Base-by-base conservation (phyloP, 805 yeast species). In the Debaryomyces hansenii region DNA sequence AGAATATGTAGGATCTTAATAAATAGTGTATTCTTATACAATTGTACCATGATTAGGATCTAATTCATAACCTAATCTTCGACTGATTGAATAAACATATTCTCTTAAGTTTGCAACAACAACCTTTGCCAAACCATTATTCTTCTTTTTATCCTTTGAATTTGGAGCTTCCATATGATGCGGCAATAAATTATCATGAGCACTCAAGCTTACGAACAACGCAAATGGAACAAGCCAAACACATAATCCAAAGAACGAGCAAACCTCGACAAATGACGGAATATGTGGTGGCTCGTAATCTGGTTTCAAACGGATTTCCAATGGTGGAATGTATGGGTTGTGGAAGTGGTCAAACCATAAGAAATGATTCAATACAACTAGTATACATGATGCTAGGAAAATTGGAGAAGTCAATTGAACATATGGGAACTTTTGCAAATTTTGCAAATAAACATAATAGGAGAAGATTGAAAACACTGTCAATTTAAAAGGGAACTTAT, bases 181-280 rank as follows among this genome's bases (percentile, higher is more conserved):
- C 7, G 99, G 99, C 37, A 94, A 75, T 15, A 87, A 82, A 58
- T 88, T 86, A 59, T 94, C 99, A 51, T 89, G 87, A 1, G 97
- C 97, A 61, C 95, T 87, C 48, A 94, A 73, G 27, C 96, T 85
- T 14, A 94, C 92, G 65, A 94, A 92, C 47, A 94, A 74, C 4
- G 96, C 84, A 64, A 94, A 90, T 29, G 99, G 99, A 24, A 94
- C 80, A 48, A 92, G 77, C 99, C 99, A 94, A 15, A 94, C 84
- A 57, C 94, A 84, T 36, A 94, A 68, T 1, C 97, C 99, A 62
- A 94, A 91, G 64, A 94, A 94, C 3, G 97, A 86, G n/a, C 97
- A 88, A 4, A 94, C 88, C 62, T 94, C 96, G 1, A 90, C 75
- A 60, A 92, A 92, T 10, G 86, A 75, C 1, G 96, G 96, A 44